Base-by-base conservation (phyloP, 305 asterid genomes). In the Ilex paraguariensis region DNA sequence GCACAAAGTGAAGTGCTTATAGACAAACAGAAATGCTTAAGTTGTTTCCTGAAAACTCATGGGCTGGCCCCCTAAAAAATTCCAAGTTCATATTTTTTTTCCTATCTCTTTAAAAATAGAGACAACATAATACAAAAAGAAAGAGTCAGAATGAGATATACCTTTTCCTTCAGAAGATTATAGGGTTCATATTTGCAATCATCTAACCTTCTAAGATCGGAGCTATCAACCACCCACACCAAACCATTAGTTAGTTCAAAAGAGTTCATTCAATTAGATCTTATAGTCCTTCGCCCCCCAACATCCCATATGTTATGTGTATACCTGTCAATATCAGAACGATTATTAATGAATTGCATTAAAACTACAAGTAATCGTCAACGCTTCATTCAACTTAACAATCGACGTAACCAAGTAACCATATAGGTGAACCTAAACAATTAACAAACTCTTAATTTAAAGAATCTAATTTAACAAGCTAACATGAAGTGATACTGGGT, bases 161-260 rank as follows among this genome's bases (percentile, higher is more conserved):
- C 97, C 97, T 92, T 96, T 83, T 92, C 95, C 70, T 90, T 92
- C 75, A 90, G 86, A 70, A 92, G 94, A 77, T 87, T 92, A 76
- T 93, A 88, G 75, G 90, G 81, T 70, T 93, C 97, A 56, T 77
- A 79, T 70, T 80, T 90, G 82, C 98, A 87, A 76, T 90, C 98
- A 54, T 86, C 84, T 48, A 90, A 82, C 82, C 98, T 80, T 66
- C 96, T 84, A 63, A 82, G 81, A 81, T 93, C 98, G 5, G 95
- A 93, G 78, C 97, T 90, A 78, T 93, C 98, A 59, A 90, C 98
- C 70, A 93, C 98, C 96, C 97, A 93, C 31, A 93, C 90, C 79
- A 90, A 72, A 31, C 98, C 98, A 78, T 93, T 96, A 32, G 96
- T 93, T 75, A 85, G 95, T 82, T 90, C 98, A 53, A 92, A 92